Evolutionary conservation across 164 flowering plant genomes (phyloP), one percentile per base, ranked within the genome.

Genomic region (Paratinospora sagittata): DNA sequence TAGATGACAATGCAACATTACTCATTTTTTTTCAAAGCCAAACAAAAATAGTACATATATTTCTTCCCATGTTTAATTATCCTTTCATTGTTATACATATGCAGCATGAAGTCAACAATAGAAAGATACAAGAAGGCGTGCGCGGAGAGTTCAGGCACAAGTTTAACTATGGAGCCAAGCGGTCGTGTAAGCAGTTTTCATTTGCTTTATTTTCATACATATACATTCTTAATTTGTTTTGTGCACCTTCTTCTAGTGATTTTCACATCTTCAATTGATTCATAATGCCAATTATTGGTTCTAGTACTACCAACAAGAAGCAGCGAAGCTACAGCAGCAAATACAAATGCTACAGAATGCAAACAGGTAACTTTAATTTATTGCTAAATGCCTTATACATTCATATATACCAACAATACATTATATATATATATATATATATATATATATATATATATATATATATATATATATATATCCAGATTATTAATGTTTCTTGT

Each of bases 81-180:
- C 33, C 19, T 55, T 55, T 45, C 0, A 12, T 49, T 49, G 19
- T 49, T 49, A 17, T 49, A 13, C 1, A 14, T 52, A 23, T 74
- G 63, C 84, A 89, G 92, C 85, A 85, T 89, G 43, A 88, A 81
- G 67, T 64, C 90, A 57, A 91, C 93, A 5, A 89, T 91, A 52
- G 97, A 91, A 65, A 87, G 85, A 82, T 89, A 91, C 83, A 91
- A 88, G 83, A 91, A 91, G 83, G 87, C 90, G 17, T 68, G 75
- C 63, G 78, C 91, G 11, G 89, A 88, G 69, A 80, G 78, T 69
- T 67, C 91, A 34, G 78, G 64, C 66, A 65, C 85, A 3, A 80
- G 57, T 69, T 74, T 86, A 21, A 74, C 76, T 19, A 70, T 83
- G 0, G 92, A 87, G 75, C 81, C 84, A 73, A 89, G 86, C 77